These are phyloP conservation scores for Rachicladosporium sp. DNA, from an alignment of 2,329 filamentous ascomycete genomes.

Conservation along the genomic window DNA sequence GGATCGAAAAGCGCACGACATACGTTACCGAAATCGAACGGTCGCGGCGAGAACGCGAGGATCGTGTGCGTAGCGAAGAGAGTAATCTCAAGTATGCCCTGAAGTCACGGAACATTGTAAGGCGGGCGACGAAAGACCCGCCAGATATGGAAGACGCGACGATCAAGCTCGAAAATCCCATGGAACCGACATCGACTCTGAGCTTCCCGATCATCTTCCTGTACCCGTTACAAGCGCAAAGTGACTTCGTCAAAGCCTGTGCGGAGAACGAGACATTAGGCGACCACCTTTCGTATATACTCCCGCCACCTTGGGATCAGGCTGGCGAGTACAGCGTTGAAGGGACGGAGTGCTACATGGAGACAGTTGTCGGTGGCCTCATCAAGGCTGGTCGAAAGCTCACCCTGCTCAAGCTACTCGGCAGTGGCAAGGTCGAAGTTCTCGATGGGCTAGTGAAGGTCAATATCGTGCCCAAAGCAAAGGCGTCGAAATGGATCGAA, in stretches of 20 bases:
- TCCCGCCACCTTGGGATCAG: slow-evolving; percentile 79
- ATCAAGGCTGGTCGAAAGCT: slow-evolving; percentile 86
- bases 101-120: slow-evolving; percentile 56
- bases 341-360: slow-evolving; percentile 76
- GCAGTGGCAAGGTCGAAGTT: slow-evolving; percentile 68
- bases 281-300: slow-evolving; percentile 72
- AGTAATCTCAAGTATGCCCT: slow-evolving; percentile 42
- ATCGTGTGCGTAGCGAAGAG: slow-evolving; percentile 44
- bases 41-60: slow-evolving; percentile 44
- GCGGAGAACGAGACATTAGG: slow-evolving; percentile 61
- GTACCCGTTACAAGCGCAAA: slow-evolving; percentile 71
- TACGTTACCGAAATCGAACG: slow-evolving; percentile 44
- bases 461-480: slow-evolving; percentile 63
- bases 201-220: slow-evolving; percentile 70
- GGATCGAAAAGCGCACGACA: slow-evolving; percentile 49
- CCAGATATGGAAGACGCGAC: slow-evolving; percentile 81
- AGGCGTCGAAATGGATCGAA: slow-evolving; percentile 62
- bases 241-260: slow-evolving; percentile 84
- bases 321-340: slow-evolving; percentile 50
- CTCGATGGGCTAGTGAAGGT: slow-evolving; percentile 76
- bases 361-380: slow-evolving; percentile 66
- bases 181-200: slow-evolving; percentile 60
- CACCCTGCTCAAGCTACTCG: slow-evolving; percentile 60
- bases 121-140: slow-evolving; percentile 53
- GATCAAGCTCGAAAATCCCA: slow-evolving; percentile 57